Base-by-base conservation (phyloP, 129 eudicot species). In the Sambucus nigra region DNA sequence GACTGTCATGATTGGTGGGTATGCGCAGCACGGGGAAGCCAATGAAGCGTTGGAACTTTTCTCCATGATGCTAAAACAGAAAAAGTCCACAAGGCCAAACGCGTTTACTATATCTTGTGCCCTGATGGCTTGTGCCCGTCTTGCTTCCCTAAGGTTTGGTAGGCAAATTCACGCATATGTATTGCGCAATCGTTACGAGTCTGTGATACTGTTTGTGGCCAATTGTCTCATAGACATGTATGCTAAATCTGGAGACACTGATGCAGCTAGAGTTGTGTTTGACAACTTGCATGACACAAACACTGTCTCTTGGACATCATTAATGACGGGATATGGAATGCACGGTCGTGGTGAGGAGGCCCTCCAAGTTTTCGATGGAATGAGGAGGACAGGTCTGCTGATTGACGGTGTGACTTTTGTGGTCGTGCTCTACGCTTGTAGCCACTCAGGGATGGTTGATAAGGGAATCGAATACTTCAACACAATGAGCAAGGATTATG, bases 151-250 rank as follows among this genome's bases (percentile, higher is more conserved):
- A 46, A 66, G 94, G 55, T 53, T 57, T 5, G 96, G 96, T 28
- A 75, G 63, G 51, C 81, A 88, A 63, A 62, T 88, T 35, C 94
- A 88, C 45, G 81, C 71, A 31, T 77, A 74, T 57, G 77, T 76
- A 26, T 17, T 88, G 11, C 93, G 96, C 20, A 69, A 72, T 41
- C 58, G 66, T 44, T 83, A 66, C 25, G 84, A 69, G 26, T 73
- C 77, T 12, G 76, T 71, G 21, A 69, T 69, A 60, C 41, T 80
- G 42, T 83, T 80, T 69, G 80, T 83, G 24, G 63, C 73, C 26
- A 88, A 88, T 57, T 86, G 84, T 62, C 76, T 88, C 21, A 80
- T 88, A 29, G 96, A 88, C 66, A 88, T 83, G 96, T 88, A 88
- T 63, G 80, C 73, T 23, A 88, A 83, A 70, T 83, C 96, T 25